Evolutionary conservation across 1,284 basidiomycete genomes (phyloP).

Genomic region (Trametes polyzona): DNA sequence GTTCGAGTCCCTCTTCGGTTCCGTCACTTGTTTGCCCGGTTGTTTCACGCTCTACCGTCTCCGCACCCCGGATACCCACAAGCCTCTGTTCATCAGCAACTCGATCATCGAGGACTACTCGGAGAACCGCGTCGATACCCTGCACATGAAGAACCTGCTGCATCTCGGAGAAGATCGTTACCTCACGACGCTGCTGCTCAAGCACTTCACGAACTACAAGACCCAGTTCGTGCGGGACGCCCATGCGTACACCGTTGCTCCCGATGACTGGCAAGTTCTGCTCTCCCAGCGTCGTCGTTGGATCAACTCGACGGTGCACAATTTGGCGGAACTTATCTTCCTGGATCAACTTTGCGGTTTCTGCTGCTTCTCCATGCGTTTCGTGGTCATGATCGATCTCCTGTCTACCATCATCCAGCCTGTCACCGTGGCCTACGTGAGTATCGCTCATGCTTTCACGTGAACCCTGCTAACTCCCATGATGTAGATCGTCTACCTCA

Average conservation of each 20-base stretch:
- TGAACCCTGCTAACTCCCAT: slow-evolving; percentile 18
- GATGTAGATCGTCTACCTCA: slow-evolving; percentile 82
- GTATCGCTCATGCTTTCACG: slow-evolving; percentile 39
- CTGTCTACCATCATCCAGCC: slow-evolving; percentile 87
- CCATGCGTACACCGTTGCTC: slow-evolving; percentile 90
- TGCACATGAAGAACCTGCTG: slow-evolving; percentile 97
- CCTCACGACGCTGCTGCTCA: slow-evolving; percentile 92
- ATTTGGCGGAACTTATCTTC: slow-evolving; percentile 91
- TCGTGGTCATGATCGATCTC: slow-evolving; percentile 96
- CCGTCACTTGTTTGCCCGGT: slow-evolving; percentile 97
- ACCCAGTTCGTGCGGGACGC: slow-evolving; percentile 96
- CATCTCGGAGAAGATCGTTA: slow-evolving; percentile 99
- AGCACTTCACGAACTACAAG: slow-evolving; percentile 91
- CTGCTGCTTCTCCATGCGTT: slow-evolving; percentile 99
- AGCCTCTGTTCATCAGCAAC: slow-evolving; percentile 88
- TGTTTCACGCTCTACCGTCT: slow-evolving; percentile 97
- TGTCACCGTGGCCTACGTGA: slow-evolving; percentile 91
- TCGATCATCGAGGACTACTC: slow-evolving; percentile 92
- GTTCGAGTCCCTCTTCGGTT: slow-evolving; percentile 96
- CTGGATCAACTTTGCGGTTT: slow-evolving; percentile 95
- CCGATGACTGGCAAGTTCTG: slow-evolving; percentile 92
- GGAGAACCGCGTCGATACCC: slow-evolving; percentile 94
- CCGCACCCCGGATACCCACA: slow-evolving; percentile 91
- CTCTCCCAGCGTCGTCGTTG: slow-evolving; percentile 98
- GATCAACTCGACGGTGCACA: slow-evolving; percentile 99